Evolutionary conservation across 1,139 yeast species (phyloP).

Genomic region (Magnusiomyces suaveolens): DNA sequence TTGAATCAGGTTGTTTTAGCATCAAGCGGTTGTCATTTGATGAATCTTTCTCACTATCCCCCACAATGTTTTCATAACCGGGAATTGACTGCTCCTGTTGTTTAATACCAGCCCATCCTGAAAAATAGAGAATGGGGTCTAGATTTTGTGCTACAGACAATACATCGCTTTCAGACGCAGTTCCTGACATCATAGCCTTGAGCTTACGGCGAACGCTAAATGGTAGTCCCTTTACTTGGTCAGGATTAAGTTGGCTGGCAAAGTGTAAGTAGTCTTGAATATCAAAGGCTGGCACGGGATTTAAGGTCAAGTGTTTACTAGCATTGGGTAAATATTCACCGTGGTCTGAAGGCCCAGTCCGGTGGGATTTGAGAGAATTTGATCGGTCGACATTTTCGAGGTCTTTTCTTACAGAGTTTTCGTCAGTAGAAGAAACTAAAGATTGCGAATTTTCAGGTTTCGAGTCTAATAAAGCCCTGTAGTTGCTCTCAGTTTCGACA

Average conservation of each 20-base stretch:
- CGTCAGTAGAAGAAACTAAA: neutral
- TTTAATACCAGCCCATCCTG: neutral
- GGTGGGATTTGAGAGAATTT: neutral
- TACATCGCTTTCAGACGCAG: slow-evolving; percentile 11
- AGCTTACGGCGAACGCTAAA: slow-evolving; percentile 11
- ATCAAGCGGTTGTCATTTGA: slow-evolving; percentile 11
- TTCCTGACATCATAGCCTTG: slow-evolving; percentile 11
- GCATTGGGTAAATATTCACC: slow-evolving; percentile 11
- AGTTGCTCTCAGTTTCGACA: neutral
- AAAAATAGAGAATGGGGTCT: slow-evolving; percentile 7
- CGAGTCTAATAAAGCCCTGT: neutral
- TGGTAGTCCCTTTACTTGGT: slow-evolving; percentile 12
- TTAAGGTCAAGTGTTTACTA: neutral
- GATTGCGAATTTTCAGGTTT: slow-evolving; percentile 3
- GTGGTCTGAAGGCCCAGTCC: neutral
- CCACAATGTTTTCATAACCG: neutral
- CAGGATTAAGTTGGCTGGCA: slow-evolving; percentile 5
- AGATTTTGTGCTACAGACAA: slow-evolving; percentile 9
- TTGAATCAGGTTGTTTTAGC: too few species aligned
- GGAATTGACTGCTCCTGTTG: neutral
- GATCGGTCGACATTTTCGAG: neutral
- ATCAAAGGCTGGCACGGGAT: slow-evolving; percentile 2
- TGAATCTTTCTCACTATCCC: too few species aligned
- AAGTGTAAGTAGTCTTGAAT: slow-evolving; percentile 7
- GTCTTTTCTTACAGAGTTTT: too few species aligned